Percentiles rank a stretch among this genome's conserved stretches.
These are phyloP conservation scores for Basidiobolus meristosporus DNA, from an alignment of 371 early-diverging fungal genomes.

Conservation along the genomic window DNA sequence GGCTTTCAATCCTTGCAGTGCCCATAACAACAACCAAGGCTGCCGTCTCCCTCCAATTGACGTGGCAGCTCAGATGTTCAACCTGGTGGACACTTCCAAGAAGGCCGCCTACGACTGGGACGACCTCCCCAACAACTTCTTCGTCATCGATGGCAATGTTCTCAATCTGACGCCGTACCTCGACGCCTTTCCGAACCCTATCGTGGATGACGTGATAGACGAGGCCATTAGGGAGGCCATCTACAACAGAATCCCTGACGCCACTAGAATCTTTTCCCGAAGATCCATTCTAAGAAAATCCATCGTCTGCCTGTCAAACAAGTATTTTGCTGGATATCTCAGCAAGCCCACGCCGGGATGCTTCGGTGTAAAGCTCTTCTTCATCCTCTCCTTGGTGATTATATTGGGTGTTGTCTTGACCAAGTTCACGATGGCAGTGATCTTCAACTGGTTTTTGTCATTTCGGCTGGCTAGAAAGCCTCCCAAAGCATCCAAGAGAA, in stretches of 20 bases:
- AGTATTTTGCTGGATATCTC: too few species aligned
- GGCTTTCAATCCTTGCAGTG: constrained; percentile 11
- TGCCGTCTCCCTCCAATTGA: background rate
- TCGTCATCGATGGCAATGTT: constrained; percentile 60
- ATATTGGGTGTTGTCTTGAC: constrained; percentile 44
- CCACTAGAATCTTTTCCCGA: constrained; percentile 38
- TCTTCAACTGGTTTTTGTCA: constrained; percentile 67
- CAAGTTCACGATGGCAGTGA: constrained; percentile 64
- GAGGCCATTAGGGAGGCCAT: constrained; percentile 28
- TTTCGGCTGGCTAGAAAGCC: constrained; percentile 29
- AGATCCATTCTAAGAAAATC: constrained; percentile 29
- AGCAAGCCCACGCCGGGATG: constrained; percentile 71
- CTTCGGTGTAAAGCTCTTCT: constrained; percentile 55
- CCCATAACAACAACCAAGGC: background rate
- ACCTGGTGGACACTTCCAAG: constrained; percentile 2
- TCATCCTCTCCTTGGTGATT: constrained; percentile 37
- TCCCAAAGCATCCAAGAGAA: constrained; percentile 3
- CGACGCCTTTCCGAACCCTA: constrained; percentile 10
- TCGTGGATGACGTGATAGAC: constrained; percentile 30
- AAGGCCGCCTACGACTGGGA: constrained; percentile 56
- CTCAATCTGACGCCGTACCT: constrained; percentile 52
- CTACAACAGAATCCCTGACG: constrained; percentile 24
- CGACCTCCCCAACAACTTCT: constrained; percentile 21
- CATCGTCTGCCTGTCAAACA: constrained; percentile 49
- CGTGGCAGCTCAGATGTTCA: background rate